phyloP scores from a whole-genome alignment of 352 stramenopile species.

The Phytophthora agathidicida region DNA sequence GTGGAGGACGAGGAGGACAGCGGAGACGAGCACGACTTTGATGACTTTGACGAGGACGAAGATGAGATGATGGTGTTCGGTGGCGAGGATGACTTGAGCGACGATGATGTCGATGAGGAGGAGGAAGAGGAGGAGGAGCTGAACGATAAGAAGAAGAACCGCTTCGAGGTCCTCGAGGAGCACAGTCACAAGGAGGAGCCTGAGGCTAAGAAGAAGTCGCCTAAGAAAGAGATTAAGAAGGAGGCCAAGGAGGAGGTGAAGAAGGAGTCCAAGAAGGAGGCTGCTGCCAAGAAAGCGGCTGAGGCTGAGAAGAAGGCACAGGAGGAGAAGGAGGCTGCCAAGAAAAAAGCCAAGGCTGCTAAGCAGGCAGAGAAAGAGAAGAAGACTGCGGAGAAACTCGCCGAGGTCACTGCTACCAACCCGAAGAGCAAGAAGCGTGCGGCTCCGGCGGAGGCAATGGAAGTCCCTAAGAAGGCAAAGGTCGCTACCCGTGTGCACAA shows the following conservation, averaged over 20 bases:
- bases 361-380: conserved; percentile 50
- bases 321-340: conserved; percentile 33
- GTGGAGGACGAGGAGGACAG: conserved; percentile 74
- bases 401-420: conserved; percentile 45
- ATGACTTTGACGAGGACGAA: conserved; percentile 46
- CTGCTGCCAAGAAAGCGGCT: conserved; percentile 33
- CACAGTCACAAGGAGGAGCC: conserved; percentile 54
- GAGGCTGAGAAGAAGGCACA: conserved; percentile 37
- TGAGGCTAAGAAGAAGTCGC: conserved; percentile 38
- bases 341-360: conserved; percentile 40
- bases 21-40: conserved; percentile 64
- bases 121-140: conserved; percentile 49
- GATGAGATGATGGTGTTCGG: conserved; percentile 79
- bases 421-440: conserved; percentile 71
- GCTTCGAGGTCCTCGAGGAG: conserved; percentile 85
- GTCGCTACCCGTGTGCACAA: conserved; percentile 63
- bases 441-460: conserved; percentile 56
- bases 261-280: conserved; percentile 33
- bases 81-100: conserved; percentile 37
- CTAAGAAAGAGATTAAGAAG: conserved; percentile 49
- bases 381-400: conserved; percentile 58
- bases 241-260: conserved; percentile 32
- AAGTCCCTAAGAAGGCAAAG: conserved; percentile 85
- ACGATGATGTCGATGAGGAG: conserved; percentile 32
- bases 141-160: conserved; percentile 48